These are phyloP conservation scores for Capsicum baccatum DNA, from an alignment of 257 asterid genomes.

Conservation along the genomic window DNA sequence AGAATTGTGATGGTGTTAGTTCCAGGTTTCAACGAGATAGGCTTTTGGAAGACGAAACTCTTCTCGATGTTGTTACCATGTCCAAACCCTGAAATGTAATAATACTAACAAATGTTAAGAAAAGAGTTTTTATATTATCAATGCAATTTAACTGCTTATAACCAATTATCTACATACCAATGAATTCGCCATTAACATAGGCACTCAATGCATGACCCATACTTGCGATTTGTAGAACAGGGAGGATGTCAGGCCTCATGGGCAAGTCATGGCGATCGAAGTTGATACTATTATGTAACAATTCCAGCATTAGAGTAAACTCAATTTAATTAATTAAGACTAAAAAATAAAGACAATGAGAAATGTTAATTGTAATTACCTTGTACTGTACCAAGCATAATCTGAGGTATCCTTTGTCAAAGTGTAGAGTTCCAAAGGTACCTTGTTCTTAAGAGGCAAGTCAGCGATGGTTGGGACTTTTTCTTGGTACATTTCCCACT, in stretches of 20 bases:
- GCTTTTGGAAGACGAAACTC: conserved; percentile 57
- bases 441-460: conserved; percentile 43
- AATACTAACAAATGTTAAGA: conserved; percentile 46
- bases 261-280: conserved; percentile 63
- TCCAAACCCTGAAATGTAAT: conserved; percentile 53
- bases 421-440: conserved; percentile 55
- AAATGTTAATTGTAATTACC: conserved; percentile 39
- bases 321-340: background rate
- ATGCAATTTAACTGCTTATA: background rate
- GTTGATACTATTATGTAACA: conserved; percentile 41
- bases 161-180: conserved; percentile 43
- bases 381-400: conserved; percentile 76
- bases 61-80: conserved; percentile 77
- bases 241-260: conserved; percentile 64
- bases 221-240: conserved; percentile 68
- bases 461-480: conserved; percentile 45
- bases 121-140: background rate
- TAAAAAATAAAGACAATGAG: background rate
- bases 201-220: conserved; percentile 74
- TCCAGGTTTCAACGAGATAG: conserved; percentile 51
- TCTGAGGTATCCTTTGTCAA: conserved; percentile 60
- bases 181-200: conserved; percentile 64
- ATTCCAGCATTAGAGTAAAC: background rate
- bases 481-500: conserved; percentile 66
- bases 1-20: conserved; percentile 55